Evolutionary conservation across 1,284 basidiomycete species (phyloP), one percentile per base, ranked within the genome.

Genomic region (Moesziomyces sp.): DNA sequence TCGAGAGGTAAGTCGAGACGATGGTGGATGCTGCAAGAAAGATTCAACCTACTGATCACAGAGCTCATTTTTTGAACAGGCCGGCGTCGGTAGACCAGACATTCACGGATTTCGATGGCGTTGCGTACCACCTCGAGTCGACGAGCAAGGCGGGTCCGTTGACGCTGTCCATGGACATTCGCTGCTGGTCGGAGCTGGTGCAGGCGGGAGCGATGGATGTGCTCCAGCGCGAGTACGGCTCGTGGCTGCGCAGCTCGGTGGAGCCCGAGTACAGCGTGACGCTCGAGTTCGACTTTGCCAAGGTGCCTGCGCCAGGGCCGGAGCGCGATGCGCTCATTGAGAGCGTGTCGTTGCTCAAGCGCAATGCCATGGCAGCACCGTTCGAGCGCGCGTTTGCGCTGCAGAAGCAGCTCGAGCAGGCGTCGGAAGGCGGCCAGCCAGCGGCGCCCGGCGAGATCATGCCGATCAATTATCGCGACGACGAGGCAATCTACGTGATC

Each of bases 91-190:
- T 97, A 66, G 97, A 99, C 86, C 92, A 98, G 65, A 90, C 93
- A 66, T 98, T 99, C 78, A 95, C 97, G 58, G 96, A 99, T 86
- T 99, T 94, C 82, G 97, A 99, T 86, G 92, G 93, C 52, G 95
- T 99, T 54, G 89, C 94, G 50, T 99, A 98, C 86, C 94, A 92
- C 84, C 86, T 99, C 55, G 90, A 93, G 45, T 90, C 91, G 82
- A 52, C 71, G 16, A 94, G 94, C 77, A 87, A 87, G 84, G 91
- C 91, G 3, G 78, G 83, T 0, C 85, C 89, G 2, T 86, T 96
- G 21, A 87, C 93, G 42, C 89, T 99, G 18, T 97, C 95, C 38
- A 99, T 99, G 93, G 91, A 91, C 85, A 95, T 99, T 75, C 79
- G 81, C 49, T 99, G 97, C 87, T 99, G 96, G 96, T 88, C 91